Evolutionary conservation across 1,284 basidiomycete species (phyloP).

Genomic region (Marasmius fiardii): DNA sequence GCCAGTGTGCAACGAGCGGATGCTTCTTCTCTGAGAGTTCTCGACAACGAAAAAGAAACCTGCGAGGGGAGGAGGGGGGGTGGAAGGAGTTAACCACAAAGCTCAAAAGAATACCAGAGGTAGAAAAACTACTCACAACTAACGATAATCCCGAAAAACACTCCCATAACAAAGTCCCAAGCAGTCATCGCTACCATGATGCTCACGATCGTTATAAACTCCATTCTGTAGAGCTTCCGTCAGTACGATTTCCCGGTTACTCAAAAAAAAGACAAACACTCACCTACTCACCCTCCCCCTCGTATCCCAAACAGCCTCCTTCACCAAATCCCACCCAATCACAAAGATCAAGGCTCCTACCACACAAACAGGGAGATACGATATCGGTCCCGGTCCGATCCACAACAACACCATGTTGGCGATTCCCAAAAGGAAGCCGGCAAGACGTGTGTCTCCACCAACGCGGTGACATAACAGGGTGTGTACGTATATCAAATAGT

Average conservation of each 20-base stretch:
- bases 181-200: conserved; percentile 91
- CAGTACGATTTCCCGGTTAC: too few species aligned
- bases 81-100: conserved; percentile 5
- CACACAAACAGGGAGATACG: conserved; percentile 86
- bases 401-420: conserved; percentile 76
- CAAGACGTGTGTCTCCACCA: conserved; percentile 82
- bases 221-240: conserved; percentile 38
- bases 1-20: conserved; percentile 78
- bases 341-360: conserved; percentile 94
- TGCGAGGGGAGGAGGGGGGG: conserved; percentile 24
- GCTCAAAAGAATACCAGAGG: neutral
- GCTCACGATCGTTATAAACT: conserved; percentile 76
- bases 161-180: conserved; percentile 94
- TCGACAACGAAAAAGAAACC: conserved; percentile 97
- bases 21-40: conserved; percentile 81
- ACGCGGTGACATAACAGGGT: conserved; percentile 94
- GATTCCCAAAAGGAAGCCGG: conserved; percentile 83
- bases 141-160: conserved; percentile 88
- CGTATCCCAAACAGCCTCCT: conserved; percentile 97
- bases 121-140: conserved; percentile 75
- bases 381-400: conserved; percentile 83
- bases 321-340: conserved; percentile 90
- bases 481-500: conserved; percentile 89
- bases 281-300: conserved; percentile 81
- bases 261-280: conserved; percentile 33